These are phyloP conservation scores for Coccinonectria pachysandricola DNA, from an alignment of 2,329 filamentous ascomycete species.

Conservation along the genomic window DNA sequence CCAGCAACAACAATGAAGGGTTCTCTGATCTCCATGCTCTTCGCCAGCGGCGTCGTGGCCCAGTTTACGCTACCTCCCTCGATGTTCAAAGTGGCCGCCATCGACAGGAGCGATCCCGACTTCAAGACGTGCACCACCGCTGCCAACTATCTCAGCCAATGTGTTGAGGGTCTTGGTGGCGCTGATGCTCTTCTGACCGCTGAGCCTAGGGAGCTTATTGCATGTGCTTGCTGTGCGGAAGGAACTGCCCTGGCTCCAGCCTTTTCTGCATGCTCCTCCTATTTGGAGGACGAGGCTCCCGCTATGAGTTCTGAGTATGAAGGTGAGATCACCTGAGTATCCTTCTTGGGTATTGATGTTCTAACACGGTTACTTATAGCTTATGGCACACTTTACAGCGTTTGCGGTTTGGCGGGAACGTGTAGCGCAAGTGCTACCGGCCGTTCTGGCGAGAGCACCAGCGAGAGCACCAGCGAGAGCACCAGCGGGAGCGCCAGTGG, in stretches of 20 bases:
- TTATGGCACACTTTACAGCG: constrained; percentile 16
- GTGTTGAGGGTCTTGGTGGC: constrained; percentile 16
- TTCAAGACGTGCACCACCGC: constrained; percentile 16
- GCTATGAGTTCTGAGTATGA: constrained; percentile 12
- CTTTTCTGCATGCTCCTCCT: constrained; percentile 21
- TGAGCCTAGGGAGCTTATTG: constrained; percentile 11
- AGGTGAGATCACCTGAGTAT: constrained; percentile 8
- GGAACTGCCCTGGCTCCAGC: constrained; percentile 11
- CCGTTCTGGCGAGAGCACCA: constrained; percentile 1
- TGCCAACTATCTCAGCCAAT: constrained; percentile 11
- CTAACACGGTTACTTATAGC: constrained; percentile 12
- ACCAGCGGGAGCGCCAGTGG: constrained; percentile 1
- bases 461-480: background rate
- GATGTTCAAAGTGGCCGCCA: constrained; percentile 13
- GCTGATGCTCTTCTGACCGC: constrained; percentile 13
- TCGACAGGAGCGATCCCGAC: constrained; percentile 15
- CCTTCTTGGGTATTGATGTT: too few relatives aligned
- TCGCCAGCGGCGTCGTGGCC: constrained; percentile 17
- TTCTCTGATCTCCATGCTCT: constrained; percentile 10
- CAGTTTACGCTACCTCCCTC: constrained; percentile 15
- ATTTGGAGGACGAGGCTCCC: constrained; percentile 16
- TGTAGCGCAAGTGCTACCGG: constrained; percentile 5
- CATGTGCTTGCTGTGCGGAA: constrained; percentile 21
- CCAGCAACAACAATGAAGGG: constrained; percentile 20
- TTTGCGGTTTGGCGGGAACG: constrained; percentile 15